phyloP scores from a whole-genome alignment of 495 filamentous ascomycete species.

The Penicillium samsonianum region DNA sequence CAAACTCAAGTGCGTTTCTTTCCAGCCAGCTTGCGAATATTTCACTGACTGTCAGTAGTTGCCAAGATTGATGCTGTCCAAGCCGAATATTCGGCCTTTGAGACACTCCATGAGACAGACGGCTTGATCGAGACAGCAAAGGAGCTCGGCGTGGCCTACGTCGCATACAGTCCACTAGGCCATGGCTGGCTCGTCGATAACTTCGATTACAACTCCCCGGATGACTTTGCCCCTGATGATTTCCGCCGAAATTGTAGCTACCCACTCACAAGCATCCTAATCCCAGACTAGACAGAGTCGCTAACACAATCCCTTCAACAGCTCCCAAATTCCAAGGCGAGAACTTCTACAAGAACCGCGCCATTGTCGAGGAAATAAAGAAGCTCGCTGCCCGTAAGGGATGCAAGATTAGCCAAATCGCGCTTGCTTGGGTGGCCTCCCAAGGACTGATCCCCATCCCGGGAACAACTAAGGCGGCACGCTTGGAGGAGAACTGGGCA shows the following conservation, averaged over 20 bases:
- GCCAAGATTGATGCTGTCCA: slow-evolving; percentile 54
- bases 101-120: slow-evolving; percentile 49
- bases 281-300: background rate
- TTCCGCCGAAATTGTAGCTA: slow-evolving; percentile 40
- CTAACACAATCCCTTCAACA: slow-evolving; percentile 10
- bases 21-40: background rate
- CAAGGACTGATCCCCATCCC: slow-evolving; percentile 52
- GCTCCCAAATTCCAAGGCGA: slow-evolving; percentile 53
- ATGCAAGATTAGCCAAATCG: slow-evolving; percentile 42
- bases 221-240: slow-evolving; percentile 48
- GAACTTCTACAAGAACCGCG: slow-evolving; percentile 51
- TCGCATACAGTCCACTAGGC: slow-evolving; percentile 49
- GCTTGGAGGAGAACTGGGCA: slow-evolving; percentile 46
- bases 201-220: slow-evolving; percentile 44
- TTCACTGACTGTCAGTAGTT: slow-evolving; percentile 31
- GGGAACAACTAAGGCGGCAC: slow-evolving; percentile 46
- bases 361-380: slow-evolving; percentile 48
- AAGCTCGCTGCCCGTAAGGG: slow-evolving; percentile 41
- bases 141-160: slow-evolving; percentile 45
- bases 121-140: slow-evolving; percentile 41
- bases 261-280: background rate
- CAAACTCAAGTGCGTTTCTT: slow-evolving; percentile 38
- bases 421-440: slow-evolving; percentile 49
- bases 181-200: slow-evolving; percentile 50
- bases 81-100: slow-evolving; percentile 53